Evolutionary conservation across 345 rosid species (phyloP), one percentile per base, ranked within the genome.

Genomic region (Pugionium cornutum): DNA sequence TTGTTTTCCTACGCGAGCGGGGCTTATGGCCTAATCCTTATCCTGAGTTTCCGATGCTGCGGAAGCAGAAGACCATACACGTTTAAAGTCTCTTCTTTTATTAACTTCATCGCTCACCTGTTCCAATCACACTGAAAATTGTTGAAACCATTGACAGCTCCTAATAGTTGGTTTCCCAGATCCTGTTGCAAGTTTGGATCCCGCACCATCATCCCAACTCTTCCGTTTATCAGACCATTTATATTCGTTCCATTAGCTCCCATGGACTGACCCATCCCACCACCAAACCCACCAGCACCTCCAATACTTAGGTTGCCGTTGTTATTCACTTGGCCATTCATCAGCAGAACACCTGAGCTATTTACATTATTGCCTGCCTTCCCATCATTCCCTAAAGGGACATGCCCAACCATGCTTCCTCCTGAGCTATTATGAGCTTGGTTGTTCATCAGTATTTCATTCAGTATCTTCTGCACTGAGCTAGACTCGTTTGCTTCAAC

Each of bases 41-140:
- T 47, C 56, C 30, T 46, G 68, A 40, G 55, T 26, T 36, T 10
- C 26, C 47, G 51, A 69, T 53, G 68, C 48, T 69, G 45, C 54
- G 5, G 40, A 18, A 53, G 67, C 67, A 53, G 27, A 70, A 4
- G 37, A 67, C 37, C 18, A 18, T 29, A 56, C 63, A 8, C 8
- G 9, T 26, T 4, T 3, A 37, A 48, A 40, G 30, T 39, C 44
- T 39, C 64, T 52, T 47, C 37, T 45, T 51, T 18, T 18, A 18
- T 18, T 18, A 18, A 18, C 49, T 62, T 62, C 42, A 0, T 41
- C 60, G 11, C 25, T 69, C 10, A 69, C 2, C 41, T 65, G 34
- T 82, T 92, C 96, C 96, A 94, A 72, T 88, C 96, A 76, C 82
- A 85, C 53, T 79, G 97, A 57, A 82, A 76, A 84, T 90, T 90